phyloP scores from a whole-genome alignment of 345 rosid species.

The Hibiscus tridactylites region DNA sequence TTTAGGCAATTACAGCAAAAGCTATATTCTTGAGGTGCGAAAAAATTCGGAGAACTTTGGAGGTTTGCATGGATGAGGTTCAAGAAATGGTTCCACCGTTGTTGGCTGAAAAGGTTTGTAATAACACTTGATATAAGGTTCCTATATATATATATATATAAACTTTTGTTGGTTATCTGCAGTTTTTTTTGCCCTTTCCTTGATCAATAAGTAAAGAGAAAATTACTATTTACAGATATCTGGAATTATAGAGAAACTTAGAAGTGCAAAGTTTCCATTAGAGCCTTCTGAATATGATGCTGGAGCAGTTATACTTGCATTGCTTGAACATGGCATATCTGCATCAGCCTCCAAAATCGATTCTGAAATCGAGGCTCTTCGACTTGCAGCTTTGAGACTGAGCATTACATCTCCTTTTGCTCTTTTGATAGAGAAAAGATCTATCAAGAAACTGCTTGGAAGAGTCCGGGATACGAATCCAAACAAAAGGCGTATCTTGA shows the following conservation, averaged over 20 bases:
- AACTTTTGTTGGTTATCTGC: neutral
- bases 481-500: slow-evolving; percentile 17
- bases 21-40: slow-evolving; percentile 23
- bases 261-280: slow-evolving; percentile 17
- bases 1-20: slow-evolving; percentile 27
- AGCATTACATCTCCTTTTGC: slow-evolving; percentile 24
- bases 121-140: neutral
- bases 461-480: slow-evolving; percentile 12
- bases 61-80: slow-evolving; percentile 22
- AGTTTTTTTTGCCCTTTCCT: neutral
- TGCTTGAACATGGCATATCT: slow-evolving; percentile 17
- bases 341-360: slow-evolving; percentile 14
- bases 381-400: slow-evolving; percentile 25
- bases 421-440: slow-evolving; percentile 28
- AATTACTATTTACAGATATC: slow-evolving; percentile 25
- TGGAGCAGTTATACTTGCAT: slow-evolving; percentile 16
- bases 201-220: neutral
- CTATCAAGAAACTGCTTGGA: slow-evolving; percentile 22
- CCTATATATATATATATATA: no score
- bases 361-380: slow-evolving; percentile 26
- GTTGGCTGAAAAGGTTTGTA: slow-evolving; percentile 30
- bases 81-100: slow-evolving; percentile 25
- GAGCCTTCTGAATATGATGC: slow-evolving; percentile 36
- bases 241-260: slow-evolving; percentile 26
- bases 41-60: slow-evolving; percentile 17